Evolutionary conservation across 768 basidiomycete species (phyloP).

Genomic region (Lactarius deliciosus): DNA sequence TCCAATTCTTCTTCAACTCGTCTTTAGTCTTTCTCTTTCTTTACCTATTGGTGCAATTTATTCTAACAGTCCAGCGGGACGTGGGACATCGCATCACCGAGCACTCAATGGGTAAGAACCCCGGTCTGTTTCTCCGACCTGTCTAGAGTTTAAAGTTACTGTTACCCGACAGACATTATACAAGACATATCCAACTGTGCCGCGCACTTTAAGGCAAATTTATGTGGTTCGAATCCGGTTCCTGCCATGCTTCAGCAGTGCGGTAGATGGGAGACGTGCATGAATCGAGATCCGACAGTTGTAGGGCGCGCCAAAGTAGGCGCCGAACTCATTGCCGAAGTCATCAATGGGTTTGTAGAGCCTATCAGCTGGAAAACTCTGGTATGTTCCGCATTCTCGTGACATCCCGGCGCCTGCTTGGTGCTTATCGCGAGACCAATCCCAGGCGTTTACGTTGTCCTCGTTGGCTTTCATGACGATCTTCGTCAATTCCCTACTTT

Average conservation of each 20-base stretch:
- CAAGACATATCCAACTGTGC: constrained; percentile 92
- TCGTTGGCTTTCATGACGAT: constrained; percentile 75
- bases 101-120: constrained; percentile 76
- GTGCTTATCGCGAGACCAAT: constrained; percentile 28
- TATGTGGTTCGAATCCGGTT: constrained; percentile 70
- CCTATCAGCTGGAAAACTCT: constrained; percentile 97
- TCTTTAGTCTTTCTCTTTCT: constrained; percentile 80
- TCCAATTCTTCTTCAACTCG: constrained; percentile 93
- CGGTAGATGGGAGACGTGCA: constrained; percentile 87
- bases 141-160: constrained; percentile 19
- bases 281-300: constrained; percentile 90
- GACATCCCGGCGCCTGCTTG: constrained; percentile 19
- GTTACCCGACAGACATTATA: constrained; percentile 62
- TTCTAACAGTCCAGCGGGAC: constrained; percentile 87
- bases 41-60: constrained; percentile 82
- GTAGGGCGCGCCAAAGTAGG: constrained; percentile 87
- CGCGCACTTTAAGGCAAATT: constrained; percentile 74
- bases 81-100: constrained; percentile 85
- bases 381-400: constrained; percentile 46
- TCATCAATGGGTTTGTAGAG: constrained; percentile 95
- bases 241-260: constrained; percentile 91
- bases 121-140: constrained; percentile 6
- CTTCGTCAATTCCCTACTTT: constrained; percentile 78
- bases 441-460: constrained; percentile 69
- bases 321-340: constrained; percentile 93